Evolutionary conservation across 495 filamentous ascomycete genomes (phyloP), one percentile per base, ranked within the genome.

Genomic region (Haplographium delicatum): DNA sequence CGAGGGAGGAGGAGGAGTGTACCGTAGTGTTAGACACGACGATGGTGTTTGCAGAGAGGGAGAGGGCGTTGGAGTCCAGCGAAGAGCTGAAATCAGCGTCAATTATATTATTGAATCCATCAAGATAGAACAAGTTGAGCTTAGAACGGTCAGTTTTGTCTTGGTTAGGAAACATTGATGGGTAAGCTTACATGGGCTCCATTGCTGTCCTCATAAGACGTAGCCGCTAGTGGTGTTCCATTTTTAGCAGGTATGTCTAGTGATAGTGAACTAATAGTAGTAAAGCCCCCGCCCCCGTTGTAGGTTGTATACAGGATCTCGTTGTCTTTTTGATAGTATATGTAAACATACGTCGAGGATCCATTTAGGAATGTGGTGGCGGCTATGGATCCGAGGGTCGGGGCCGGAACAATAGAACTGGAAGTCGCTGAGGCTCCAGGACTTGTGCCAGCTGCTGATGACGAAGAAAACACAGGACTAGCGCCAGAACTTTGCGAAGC

Each of bases 101-200:
- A 3, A 47, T 47, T 5, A 47, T 47, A 16, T 47, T 35, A 33
- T 47, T 47, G 28, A 18, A 34, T 9, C 16, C 8, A 33, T 37
- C 44, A 15, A 31, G 16, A 20, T 47, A 47, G 44, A 47, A 35
- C 18, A 47, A n/a, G n/a, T 5, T n/a, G 9, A 47, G 15, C 44
- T 47, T n/a, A 18, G 44, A 22, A 15, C 0, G 18, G 23, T 19
- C 9, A 13, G 19, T 18, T 7, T 23, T 1, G 9, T 9, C 7
- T 16, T 11, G 23, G 16, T 4, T 22, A 23, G 24, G 20, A 25
- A 44, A 15, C 44, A n/a, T 16, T 11, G 23, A 11, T 4, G 15
- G 15, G 24, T 16, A 25, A 44, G 11, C 44, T 47, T 18, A 47
- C 44, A 22, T 34, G 35, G 15, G 26, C 35, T 2, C 7, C 7